Evolutionary conservation across 345 rosid genomes (phyloP).

Genomic region (Trapa bicornis): DNA sequence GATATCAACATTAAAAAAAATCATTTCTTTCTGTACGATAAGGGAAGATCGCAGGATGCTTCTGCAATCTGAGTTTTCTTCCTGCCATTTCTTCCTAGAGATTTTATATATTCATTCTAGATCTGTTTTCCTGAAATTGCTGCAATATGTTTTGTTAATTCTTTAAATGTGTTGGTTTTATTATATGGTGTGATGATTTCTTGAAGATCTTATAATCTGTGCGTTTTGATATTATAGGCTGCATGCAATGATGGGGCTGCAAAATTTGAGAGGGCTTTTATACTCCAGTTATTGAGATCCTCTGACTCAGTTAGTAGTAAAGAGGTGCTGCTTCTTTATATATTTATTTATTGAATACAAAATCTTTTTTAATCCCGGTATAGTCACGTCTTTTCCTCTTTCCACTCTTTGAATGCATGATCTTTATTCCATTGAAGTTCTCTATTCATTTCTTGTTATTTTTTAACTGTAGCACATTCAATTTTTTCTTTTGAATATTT

Average conservation of each 20-base stretch:
- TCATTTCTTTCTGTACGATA: neutral
- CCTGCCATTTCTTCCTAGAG: neutral
- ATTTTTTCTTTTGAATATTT: neutral
- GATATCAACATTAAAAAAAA: too few relatives aligned
- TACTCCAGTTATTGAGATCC: constrained; percentile 60
- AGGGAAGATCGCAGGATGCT: neutral
- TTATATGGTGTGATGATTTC: neutral
- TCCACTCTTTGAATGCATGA: neutral
- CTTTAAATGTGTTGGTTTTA: neutral
- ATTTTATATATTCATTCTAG: neutral
- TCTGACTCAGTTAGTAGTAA: constrained; percentile 21
- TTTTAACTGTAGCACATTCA: neutral
- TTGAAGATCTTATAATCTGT: constrained; percentile 7
- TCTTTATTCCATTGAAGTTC: neutral
- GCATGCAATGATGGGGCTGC: constrained; percentile 65
- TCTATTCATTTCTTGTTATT: neutral
- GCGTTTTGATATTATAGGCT: constrained; percentile 33
- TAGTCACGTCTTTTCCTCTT: neutral
- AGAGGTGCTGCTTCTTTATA: constrained; percentile 40
- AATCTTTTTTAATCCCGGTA: neutral
- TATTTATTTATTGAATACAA: neutral
- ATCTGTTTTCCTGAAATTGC: neutral
- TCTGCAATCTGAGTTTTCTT: neutral
- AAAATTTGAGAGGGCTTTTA: constrained; percentile 68
- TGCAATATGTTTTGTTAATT: too few relatives aligned